phyloP scores from a whole-genome alignment of 73 alveolate species.

The Paramecium biaurelia region DNA sequence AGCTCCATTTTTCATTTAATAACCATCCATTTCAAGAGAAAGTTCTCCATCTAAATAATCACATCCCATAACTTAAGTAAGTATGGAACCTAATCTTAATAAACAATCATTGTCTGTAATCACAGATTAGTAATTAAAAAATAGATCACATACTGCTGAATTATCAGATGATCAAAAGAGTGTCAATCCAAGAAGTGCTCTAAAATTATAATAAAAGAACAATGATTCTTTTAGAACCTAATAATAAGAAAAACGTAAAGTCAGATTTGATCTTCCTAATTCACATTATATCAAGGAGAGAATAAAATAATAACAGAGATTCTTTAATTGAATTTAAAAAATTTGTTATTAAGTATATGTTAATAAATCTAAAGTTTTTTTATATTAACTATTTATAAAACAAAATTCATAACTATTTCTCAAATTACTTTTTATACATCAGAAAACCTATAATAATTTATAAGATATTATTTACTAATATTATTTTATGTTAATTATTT shows the following conservation, averaged over 20 bases:
- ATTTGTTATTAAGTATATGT: not conserved
- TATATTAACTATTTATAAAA: not conserved
- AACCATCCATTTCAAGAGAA: not conserved
- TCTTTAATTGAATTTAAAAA: not conserved
- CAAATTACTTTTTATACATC: conserved; percentile 18
- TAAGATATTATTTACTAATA: not conserved
- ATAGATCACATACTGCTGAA: conserved; percentile 38
- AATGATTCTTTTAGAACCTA: conserved; percentile 14
- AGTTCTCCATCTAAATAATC: not conserved
- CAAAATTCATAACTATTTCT: not conserved
- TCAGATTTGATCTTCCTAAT: conserved; percentile 39
- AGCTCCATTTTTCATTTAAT: not conserved
- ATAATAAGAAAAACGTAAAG: not conserved
- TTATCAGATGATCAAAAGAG: conserved; percentile 40
- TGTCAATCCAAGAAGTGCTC: conserved; percentile 23
- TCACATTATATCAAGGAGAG: conserved; percentile 43
- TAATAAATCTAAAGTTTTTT: not conserved
- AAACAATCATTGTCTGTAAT: not conserved
- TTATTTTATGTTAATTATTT: not conserved
- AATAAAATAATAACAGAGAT: not conserved
- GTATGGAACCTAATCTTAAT: not conserved
- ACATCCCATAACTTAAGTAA: not conserved
- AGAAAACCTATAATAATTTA: not conserved
- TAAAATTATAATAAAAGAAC: not conserved
- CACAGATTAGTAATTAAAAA: not conserved